phyloP scores from a whole-genome alignment of 2,329 filamentous ascomycete species.

The Calycina herbarum region DNA sequence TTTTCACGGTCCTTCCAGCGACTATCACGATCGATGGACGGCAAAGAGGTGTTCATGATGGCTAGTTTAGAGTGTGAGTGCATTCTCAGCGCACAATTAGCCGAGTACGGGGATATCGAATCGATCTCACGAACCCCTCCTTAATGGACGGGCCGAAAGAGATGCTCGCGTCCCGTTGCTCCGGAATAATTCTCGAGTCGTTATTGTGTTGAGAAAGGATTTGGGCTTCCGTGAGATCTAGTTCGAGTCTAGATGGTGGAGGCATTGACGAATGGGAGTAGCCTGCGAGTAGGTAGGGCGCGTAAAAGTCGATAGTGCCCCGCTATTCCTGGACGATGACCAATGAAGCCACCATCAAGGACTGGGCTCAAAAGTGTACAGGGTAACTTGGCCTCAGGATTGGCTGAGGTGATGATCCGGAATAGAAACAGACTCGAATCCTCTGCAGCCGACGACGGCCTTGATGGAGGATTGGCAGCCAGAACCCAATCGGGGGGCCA shows the following conservation, averaged over 20 bases:
- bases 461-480: neutral
- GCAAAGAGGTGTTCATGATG: constrained; percentile 14
- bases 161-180: constrained; percentile 19
- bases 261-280: constrained; percentile 28
- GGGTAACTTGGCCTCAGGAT: neutral
- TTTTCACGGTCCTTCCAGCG: constrained; percentile 8
- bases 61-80: constrained; percentile 3
- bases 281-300: constrained; percentile 24
- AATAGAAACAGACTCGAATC: constrained; percentile 6
- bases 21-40: constrained; percentile 6
- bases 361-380: neutral
- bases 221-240: constrained; percentile 10
- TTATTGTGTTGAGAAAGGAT: neutral
- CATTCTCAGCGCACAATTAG: constrained; percentile 10
- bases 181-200: constrained; percentile 12
- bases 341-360: neutral
- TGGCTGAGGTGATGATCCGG: constrained; percentile 1
- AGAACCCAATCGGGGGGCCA: constrained; percentile 10
- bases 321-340: neutral
- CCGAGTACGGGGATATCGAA: neutral
- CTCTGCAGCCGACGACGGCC: neutral
- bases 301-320: constrained; percentile 23
- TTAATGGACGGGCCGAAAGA: constrained; percentile 8
- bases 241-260: constrained; percentile 6
- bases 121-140: constrained; percentile 5